Evolutionary conservation across 2,329 filamentous ascomycete genomes (phyloP).

Genomic region (Tolypocladium album): DNA sequence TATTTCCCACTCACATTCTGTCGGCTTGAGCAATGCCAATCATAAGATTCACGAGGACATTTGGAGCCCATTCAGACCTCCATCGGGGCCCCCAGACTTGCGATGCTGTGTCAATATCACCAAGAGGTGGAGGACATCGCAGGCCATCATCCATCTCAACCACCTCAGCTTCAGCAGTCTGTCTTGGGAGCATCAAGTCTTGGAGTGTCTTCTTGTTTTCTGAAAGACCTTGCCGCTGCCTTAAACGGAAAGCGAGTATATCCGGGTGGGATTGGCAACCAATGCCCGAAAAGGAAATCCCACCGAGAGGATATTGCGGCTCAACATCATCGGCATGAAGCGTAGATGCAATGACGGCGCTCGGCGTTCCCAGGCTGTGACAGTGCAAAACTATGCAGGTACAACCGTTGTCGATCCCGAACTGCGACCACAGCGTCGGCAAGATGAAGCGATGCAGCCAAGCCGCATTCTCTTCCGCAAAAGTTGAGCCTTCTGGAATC

Average conservation of each 20-base stretch:
- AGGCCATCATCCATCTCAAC: background rate
- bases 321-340: background rate
- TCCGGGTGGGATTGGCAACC: background rate
- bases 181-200: background rate
- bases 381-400: background rate
- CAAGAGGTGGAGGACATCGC: background rate
- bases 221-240: background rate
- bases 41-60: background rate
- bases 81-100: background rate
- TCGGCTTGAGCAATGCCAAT: background rate
- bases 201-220: background rate
- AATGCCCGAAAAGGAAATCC: background rate
- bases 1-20: background rate
- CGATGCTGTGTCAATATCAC: background rate
- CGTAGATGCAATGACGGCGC: background rate
- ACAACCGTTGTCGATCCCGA: background rate
- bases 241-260: background rate
- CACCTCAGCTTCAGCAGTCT: background rate
- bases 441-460: background rate
- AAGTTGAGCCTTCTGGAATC: background rate
- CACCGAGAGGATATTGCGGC: background rate
- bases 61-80: background rate
- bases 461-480: background rate
- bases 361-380: background rate
- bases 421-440: background rate